Percentiles rank a stretch among this genome's conserved stretches.
Conservation (phyloP, 192 early-diverging fungal species). For the Backusella australiensis region DNA sequence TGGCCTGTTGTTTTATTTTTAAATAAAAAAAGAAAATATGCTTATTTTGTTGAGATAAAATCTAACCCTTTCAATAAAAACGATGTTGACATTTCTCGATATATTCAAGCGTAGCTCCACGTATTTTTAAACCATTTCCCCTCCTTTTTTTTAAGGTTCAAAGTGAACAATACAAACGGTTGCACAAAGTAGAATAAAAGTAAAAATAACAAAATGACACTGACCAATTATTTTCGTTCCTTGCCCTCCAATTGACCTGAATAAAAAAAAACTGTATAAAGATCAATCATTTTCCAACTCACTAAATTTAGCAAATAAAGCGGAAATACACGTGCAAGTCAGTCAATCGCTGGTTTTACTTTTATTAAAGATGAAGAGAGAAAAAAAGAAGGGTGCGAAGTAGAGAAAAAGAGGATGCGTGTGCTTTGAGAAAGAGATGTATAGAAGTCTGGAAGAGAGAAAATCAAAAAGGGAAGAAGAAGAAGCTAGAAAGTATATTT, state of each 20-base stretch:
- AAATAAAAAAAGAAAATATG: neutral
- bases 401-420: neutral
- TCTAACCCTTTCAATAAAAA: neutral
- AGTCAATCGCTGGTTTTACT: constrained; percentile 6
- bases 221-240: neutral
- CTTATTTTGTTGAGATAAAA: neutral
- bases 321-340: constrained; percentile 7
- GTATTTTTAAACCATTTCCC: neutral
- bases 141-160: neutral
- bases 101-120: neutral
- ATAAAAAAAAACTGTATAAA: neutral
- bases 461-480: neutral
- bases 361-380: constrained; percentile 1
- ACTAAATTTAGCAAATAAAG: constrained; percentile 2
- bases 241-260: neutral
- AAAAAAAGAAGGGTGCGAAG: neutral
- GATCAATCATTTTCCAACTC: constrained; percentile 1
- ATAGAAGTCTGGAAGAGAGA: neutral
- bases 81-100: neutral
- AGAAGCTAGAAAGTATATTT: constrained; percentile 12
- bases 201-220: neutral
- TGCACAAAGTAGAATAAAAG: neutral
- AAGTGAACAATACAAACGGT: neutral
- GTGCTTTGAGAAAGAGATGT: neutral
- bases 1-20: neutral